Conservation (phyloP, 2,329 filamentous ascomycete species). For the Colletotrichum tanaceti region DNA sequence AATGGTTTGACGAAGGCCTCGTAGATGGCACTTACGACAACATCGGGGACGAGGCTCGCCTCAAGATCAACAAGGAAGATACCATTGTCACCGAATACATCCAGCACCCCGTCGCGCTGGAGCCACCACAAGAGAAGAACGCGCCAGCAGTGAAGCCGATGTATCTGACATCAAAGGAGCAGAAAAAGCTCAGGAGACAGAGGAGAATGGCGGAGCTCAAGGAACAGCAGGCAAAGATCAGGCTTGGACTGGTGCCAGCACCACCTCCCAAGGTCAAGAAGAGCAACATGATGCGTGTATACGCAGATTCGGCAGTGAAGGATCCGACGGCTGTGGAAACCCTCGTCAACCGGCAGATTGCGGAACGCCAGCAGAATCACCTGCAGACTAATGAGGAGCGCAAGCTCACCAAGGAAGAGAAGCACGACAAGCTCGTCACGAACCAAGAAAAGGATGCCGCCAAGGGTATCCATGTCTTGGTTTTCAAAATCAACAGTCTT, state of each 20-base stretch:
- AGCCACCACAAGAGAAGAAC: slow-evolving; percentile 90
- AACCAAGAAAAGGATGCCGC: slow-evolving; percentile 91
- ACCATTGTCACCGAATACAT: slow-evolving; percentile 91
- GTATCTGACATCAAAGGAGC: slow-evolving; percentile 91
- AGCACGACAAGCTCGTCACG: slow-evolving; percentile 80
- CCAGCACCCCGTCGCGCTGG: slow-evolving; percentile 90
- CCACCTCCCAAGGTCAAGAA: slow-evolving; percentile 97
- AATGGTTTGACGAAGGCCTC: slow-evolving; percentile 98
- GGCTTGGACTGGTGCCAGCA: slow-evolving; percentile 87
- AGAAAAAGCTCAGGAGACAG: slow-evolving; percentile 89
- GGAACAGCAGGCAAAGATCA: slow-evolving; percentile 95
- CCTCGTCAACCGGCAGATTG: slow-evolving; percentile 91
- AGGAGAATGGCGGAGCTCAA: slow-evolving; percentile 93
- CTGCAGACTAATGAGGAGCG: slow-evolving; percentile 83
- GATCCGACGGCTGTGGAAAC: slow-evolving; percentile 98
- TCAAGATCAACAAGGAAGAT: slow-evolving; percentile 83
- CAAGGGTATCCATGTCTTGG: slow-evolving; percentile 85
- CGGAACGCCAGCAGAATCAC: slow-evolving; percentile 84
- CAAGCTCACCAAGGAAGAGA: slow-evolving; percentile 88
- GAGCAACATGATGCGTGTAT: slow-evolving; percentile 94
- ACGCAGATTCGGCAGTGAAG: slow-evolving; percentile 73
- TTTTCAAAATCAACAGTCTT: slow-evolving; percentile 91
- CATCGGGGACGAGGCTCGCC: slow-evolving; percentile 71
- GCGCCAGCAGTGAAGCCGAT: slow-evolving; percentile 85
- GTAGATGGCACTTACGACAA: slow-evolving; percentile 80